Base-by-base conservation (phyloP, 2,329 filamentous ascomycete genomes). In the Penicillium capsulatum region DNA sequence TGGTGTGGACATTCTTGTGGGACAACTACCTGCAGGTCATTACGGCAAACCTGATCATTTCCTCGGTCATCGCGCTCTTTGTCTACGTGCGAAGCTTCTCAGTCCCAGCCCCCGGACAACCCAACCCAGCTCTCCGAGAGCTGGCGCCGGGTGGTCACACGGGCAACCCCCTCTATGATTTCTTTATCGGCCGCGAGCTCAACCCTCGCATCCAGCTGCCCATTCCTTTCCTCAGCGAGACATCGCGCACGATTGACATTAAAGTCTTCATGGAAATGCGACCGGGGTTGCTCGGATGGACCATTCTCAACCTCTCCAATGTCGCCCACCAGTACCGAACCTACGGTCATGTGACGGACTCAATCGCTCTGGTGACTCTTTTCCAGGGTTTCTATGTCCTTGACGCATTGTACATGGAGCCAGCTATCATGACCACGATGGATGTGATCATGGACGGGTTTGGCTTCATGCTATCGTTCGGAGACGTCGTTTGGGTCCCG, bases 181-280 rank as follows among this genome's bases (percentile, higher is more conserved):
- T 88, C 81, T 97, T 89, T 69, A 96, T 97, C 50, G 91, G 91
- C 14, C 86, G 91, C 17, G 91, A 97, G 66, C 80, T 97, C 45
- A 97, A 97, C 68, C 91, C 91, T 3, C 86, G 90, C 34, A 66
- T 94, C 44, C 79, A 50, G 14, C 47, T 71, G 17, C 67, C 75
- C 0, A 69, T 95, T 16, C 89, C 89, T 2, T 64, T 94, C 34
- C 75, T 95, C 48, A 87, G 88, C 42, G 67, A 70, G 33, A 53
- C 60, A 14, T 60, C 64, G 13, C 60, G 62, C 9, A 84, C 88
- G 54, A 75, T 96, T 34, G 91, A 97, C 59, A 84, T 97, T 67
- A 96, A 96, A 68, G 75, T 83, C 44, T 96, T 83, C 65, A 85
- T 85, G 65, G 91, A 97, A 68, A 75, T 96, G 57, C 82, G 91